These are phyloP conservation scores for Tolypocladium inflatum DNA, from an alignment of 2,329 filamentous ascomycete genomes.

Conservation along the genomic window DNA sequence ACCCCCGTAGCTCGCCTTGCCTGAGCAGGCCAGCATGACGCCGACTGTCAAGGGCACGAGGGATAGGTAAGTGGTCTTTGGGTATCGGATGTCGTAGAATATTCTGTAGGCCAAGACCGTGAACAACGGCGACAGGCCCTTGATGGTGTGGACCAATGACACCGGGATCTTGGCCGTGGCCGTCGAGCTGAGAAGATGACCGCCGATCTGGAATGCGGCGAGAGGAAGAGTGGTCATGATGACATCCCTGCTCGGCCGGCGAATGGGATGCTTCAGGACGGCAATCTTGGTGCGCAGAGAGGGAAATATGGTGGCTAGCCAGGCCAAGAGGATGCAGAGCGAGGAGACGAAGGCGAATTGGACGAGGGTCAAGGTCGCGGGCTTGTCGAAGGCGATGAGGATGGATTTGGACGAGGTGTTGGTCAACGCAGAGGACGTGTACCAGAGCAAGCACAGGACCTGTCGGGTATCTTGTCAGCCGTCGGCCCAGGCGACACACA, in stretches of 20 bases:
- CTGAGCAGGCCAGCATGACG: conserved; percentile 94
- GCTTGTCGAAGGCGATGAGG: conserved; percentile 80
- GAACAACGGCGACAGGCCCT: conserved; percentile 90
- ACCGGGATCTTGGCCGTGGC: conserved; percentile 93
- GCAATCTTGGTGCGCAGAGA: conserved; percentile 61
- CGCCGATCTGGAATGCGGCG: conserved; percentile 84
- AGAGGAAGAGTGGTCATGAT: conserved; percentile 83
- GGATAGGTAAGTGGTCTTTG: conserved; percentile 76
- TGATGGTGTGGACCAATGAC: conserved; percentile 96
- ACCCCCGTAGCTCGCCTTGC: conserved; percentile 65
- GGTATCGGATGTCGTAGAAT: conserved; percentile 83
- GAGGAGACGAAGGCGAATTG: conserved; percentile 90
- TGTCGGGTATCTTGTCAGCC: conserved; percentile 25
- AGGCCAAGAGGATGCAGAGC: conserved; percentile 75
- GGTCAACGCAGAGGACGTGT: conserved; percentile 87
- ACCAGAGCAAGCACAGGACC: conserved; percentile 85
- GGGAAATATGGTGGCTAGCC: conserved; percentile 65
- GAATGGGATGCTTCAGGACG: conserved; percentile 75
- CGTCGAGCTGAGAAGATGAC: conserved; percentile 87
- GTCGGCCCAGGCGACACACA: not conserved
- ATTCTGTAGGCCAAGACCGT: conserved; percentile 89
- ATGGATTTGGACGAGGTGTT: conserved; percentile 98
- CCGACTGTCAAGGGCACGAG: conserved; percentile 84
- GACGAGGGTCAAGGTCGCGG: conserved; percentile 81
- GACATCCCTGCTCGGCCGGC: conserved; percentile 69